Conservation (phyloP, 495 filamentous ascomycete genomes). For the Saxispiralis lemnorum region DNA sequence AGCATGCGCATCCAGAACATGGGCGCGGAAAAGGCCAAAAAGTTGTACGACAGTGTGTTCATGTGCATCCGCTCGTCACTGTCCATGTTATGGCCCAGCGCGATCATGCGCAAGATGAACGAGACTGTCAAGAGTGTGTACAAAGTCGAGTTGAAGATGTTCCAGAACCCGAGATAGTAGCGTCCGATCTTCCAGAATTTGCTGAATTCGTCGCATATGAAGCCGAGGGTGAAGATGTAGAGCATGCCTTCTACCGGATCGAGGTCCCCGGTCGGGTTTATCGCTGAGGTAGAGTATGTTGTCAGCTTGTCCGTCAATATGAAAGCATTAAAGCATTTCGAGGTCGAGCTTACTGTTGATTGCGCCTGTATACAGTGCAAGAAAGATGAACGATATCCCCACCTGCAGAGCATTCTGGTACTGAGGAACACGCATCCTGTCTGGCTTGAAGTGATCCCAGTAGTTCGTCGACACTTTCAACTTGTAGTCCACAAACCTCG, state of each 20-base stretch:
- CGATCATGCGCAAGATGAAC: conserved; percentile 60
- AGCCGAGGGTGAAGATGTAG: conserved; percentile 84
- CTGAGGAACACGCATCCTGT: conserved; percentile 75
- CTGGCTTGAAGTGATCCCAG: conserved; percentile 71
- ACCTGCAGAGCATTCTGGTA: conserved; percentile 89
- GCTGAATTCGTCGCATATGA: conserved; percentile 65
- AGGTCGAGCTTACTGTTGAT: conserved; percentile 52
- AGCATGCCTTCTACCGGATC: conserved; percentile 72
- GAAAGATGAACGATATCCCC: conserved; percentile 61
- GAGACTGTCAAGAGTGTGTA: conserved; percentile 62
- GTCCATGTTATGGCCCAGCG: conserved; percentile 43
- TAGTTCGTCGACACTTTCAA: conserved; percentile 56
- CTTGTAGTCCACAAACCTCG: conserved; percentile 67
- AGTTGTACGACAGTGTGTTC: conserved; percentile 79
- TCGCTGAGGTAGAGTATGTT: conserved; percentile 24
- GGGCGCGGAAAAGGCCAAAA: conserved; percentile 73
- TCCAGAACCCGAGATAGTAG: conserved; percentile 87
- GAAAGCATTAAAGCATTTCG: too few relatives aligned
- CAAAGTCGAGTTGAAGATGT: conserved; percentile 71
- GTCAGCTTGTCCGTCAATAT: too few relatives aligned
- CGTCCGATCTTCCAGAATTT: conserved; percentile 89
- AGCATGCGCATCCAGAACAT: conserved; percentile 95
- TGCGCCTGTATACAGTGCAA: conserved; percentile 70
- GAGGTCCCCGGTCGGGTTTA: conserved; percentile 62
- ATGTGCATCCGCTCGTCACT: conserved; percentile 34